These are phyloP conservation scores for Penicillium soppii DNA, from an alignment of 495 filamentous ascomycete genomes.

Conservation along the genomic window DNA sequence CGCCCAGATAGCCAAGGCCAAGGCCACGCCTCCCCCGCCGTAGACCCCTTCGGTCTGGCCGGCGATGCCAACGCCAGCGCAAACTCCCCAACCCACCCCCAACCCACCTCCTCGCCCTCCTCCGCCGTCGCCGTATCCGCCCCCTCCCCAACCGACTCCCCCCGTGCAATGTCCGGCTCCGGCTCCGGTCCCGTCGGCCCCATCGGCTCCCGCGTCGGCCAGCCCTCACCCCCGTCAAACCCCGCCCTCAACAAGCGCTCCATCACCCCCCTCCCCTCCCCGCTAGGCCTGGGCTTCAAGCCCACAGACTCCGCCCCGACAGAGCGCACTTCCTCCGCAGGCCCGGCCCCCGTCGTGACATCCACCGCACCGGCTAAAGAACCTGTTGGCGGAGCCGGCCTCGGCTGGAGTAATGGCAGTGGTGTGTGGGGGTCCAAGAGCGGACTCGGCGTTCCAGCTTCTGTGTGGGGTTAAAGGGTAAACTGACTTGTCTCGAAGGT, in stretches of 20 bases:
- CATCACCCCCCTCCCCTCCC: conserved; percentile 86
- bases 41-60: conserved; percentile 61
- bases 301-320: conserved; percentile 51
- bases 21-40: conserved; percentile 60
- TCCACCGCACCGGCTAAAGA: conserved; percentile 44
- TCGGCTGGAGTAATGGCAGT: conserved; percentile 70
- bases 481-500: no score
- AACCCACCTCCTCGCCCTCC: conserved; percentile 77
- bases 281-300: conserved; percentile 73
- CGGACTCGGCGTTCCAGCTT: conserved; percentile 68
- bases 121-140: conserved; percentile 77
- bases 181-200: conserved; percentile 72
- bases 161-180: conserved; percentile 61
- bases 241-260: conserved; percentile 78
- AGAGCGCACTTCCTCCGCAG: conserved; percentile 61
- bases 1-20: conserved; percentile 59
- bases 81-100: conserved; percentile 64
- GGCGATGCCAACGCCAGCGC: conserved; percentile 39
- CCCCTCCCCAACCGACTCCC: conserved; percentile 80
- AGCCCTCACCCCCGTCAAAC: conserved; percentile 53
- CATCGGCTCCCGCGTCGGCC: conserved; percentile 79
- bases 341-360: conserved; percentile 55
- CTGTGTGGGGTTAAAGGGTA: conserved; percentile 69
- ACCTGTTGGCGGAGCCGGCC: conserved; percentile 45
- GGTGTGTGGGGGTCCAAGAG: conserved; percentile 76